phyloP scores from a whole-genome alignment of 768 basidiomycete genomes.

The Agrocybe pediades region DNA sequence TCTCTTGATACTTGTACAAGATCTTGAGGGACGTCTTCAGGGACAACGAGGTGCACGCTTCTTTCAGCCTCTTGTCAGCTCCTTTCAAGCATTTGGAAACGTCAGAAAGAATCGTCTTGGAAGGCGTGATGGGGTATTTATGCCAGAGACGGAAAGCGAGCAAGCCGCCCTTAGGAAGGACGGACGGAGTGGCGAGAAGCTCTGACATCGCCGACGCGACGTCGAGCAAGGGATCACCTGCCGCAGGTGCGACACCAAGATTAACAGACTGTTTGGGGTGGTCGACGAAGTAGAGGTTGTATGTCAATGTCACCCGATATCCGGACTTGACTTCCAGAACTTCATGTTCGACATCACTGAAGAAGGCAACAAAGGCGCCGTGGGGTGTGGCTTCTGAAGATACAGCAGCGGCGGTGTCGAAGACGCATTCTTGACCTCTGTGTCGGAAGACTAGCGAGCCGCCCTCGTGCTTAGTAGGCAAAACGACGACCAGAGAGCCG shows the following conservation, averaged over 20 bases:
- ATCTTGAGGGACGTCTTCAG: no score
- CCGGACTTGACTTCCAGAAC: conserved; percentile 34
- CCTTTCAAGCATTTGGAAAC: no score
- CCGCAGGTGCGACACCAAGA: background rate
- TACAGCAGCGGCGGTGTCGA: conserved; percentile 35
- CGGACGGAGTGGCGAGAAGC: conserved; percentile 24
- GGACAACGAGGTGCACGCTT: no score
- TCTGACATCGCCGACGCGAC: conserved; percentile 21
- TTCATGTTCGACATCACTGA: conserved; percentile 42
- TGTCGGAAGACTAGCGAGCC: conserved; percentile 25
- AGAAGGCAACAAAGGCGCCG: conserved; percentile 35
- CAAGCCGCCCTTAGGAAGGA: conserved; percentile 32
- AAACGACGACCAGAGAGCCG: conserved; percentile 47
- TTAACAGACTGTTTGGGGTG: background rate
- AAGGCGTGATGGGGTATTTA: no score
- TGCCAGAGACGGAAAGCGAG: conserved; percentile 38
- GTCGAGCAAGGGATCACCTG: no score
- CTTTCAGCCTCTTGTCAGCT: no score
- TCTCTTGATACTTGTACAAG: no score
- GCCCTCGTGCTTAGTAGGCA: conserved; percentile 37
- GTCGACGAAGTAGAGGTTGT: conserved; percentile 35
- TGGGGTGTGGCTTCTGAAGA: background rate
- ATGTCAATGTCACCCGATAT: conserved; percentile 41
- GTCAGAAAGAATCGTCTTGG: no score
- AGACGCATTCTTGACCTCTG: conserved; percentile 27